A percentile compares a stretch with the other conserved stretches of the same genome.
Evolutionary conservation across 441 rosid genomes (phyloP).

Genomic region (Pelargonium cotyledonis): DNA sequence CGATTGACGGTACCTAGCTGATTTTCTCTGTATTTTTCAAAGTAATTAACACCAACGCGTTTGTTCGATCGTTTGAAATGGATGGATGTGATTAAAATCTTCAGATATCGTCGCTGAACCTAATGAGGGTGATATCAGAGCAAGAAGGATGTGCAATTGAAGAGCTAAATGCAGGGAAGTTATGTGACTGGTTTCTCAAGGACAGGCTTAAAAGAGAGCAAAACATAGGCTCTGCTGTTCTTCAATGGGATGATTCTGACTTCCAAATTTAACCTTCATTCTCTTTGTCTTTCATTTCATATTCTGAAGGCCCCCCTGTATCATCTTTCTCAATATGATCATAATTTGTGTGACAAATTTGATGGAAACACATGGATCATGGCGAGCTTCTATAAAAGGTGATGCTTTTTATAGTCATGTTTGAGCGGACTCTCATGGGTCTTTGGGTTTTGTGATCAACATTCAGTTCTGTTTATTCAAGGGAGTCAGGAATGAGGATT

Average conservation of each 20-base stretch:
- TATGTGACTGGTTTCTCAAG: conserved; percentile 79
- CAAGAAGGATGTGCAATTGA: conserved; percentile 77
- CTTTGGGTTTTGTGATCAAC: too few relatives aligned
- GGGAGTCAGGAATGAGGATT: too few relatives aligned
- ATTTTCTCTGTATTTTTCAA: too few relatives aligned
- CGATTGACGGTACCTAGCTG: conserved; percentile 65
- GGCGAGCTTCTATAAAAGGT: too few relatives aligned
- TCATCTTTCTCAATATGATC: too few relatives aligned
- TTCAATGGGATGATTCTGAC: conserved; percentile 81
- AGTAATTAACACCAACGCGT: background rate
- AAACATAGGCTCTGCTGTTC: conserved; percentile 56
- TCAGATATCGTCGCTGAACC: conserved; percentile 79
- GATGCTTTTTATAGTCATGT: too few relatives aligned
- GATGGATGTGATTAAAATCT: background rate
- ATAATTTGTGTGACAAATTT: too few relatives aligned
- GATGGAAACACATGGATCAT: too few relatives aligned
- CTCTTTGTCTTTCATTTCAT: background rate
- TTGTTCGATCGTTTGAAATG: background rate
- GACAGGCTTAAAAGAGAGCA: conserved; percentile 78
- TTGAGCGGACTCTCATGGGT: too few relatives aligned
- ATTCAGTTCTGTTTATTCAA: too few relatives aligned
- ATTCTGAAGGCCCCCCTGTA: too few relatives aligned
- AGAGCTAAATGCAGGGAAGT: conserved; percentile 70
- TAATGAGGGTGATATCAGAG: conserved; percentile 62
- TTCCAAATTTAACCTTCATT: conserved; percentile 34